Conservation (phyloP, 441 rosid species). For the Kokia cookei region DNA sequence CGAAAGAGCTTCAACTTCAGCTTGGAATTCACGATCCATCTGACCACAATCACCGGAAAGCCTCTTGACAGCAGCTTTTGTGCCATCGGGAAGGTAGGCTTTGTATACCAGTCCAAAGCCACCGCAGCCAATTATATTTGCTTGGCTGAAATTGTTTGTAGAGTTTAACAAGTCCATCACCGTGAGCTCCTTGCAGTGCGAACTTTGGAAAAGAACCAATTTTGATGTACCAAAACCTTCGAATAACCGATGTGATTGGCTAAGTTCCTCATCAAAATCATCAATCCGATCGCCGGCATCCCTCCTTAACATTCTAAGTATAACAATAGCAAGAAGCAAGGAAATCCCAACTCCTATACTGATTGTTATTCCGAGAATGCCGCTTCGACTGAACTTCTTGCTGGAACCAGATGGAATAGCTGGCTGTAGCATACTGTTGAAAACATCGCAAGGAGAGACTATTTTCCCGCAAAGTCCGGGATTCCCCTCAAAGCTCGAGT, state of each 20-base stretch:
- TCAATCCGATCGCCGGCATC: constrained; percentile 32
- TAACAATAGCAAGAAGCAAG: constrained; percentile 44
- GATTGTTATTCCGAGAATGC: constrained; percentile 53
- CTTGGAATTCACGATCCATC: constrained; percentile 86
- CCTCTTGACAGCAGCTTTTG: constrained; percentile 75
- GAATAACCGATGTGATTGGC: constrained; percentile 39
- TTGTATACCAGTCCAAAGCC: constrained; percentile 92
- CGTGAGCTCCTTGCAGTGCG: constrained; percentile 59
- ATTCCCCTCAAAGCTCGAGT: constrained; percentile 87
- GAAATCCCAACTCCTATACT: constrained; percentile 55
- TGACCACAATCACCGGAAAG: constrained; percentile 91
- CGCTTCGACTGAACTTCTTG: constrained; percentile 39
- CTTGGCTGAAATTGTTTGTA: constrained; percentile 76
- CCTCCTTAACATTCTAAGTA: constrained; percentile 53
- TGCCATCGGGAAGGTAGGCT: constrained; percentile 63
- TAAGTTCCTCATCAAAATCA: constrained; percentile 47
- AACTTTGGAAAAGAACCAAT: constrained; percentile 69
- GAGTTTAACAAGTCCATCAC: constrained; percentile 66
- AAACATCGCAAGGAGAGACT: constrained; percentile 49
- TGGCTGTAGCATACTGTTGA: constrained; percentile 33
- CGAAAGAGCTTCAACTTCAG: constrained; percentile 91
- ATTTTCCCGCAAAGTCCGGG: constrained; percentile 64
- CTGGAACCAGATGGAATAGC: constrained; percentile 24
- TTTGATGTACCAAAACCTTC: constrained; percentile 52
- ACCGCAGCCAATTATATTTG: constrained; percentile 89